A percentile compares a stretch with the other conserved stretches of the same genome.
Conservation (phyloP, 2,329 filamentous ascomycete species). For the Rhynchosporium secalis region DNA sequence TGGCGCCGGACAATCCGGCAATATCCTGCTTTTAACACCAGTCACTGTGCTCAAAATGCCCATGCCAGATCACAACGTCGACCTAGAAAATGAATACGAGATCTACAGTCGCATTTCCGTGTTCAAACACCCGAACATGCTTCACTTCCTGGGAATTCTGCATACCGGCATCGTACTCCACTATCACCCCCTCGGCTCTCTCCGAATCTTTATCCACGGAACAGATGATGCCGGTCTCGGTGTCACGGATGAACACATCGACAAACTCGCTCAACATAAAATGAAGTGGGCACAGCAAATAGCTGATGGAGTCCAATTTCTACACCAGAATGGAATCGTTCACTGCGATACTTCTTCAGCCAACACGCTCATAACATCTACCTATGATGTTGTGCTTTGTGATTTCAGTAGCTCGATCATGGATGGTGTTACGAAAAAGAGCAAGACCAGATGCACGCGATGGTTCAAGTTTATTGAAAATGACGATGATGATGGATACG, state of each 20-base stretch:
- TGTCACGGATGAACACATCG: slow-evolving; percentile 1
- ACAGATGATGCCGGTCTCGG: slow-evolving; percentile 9
- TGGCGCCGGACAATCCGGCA: slow-evolving; percentile 10
- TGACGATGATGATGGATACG: slow-evolving; percentile 9
- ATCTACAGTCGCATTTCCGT: slow-evolving; percentile 10
- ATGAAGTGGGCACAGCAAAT: slow-evolving; percentile 15
- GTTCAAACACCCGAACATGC: slow-evolving; percentile 11
- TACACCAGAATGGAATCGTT: slow-evolving; percentile 15
- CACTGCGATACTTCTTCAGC: slow-evolving; percentile 15
- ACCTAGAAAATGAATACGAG: slow-evolving; percentile 12
- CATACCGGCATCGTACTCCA: slow-evolving; percentile 14
- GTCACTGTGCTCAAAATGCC: slow-evolving; percentile 9
- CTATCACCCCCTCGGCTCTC: slow-evolving; percentile 10
- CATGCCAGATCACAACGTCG: slow-evolving; percentile 5
- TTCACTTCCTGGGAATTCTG: slow-evolving; percentile 3
- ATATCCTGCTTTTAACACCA: slow-evolving; percentile 9
- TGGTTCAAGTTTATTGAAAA: slow-evolving; percentile 13
- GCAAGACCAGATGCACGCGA: slow-evolving; percentile 13
- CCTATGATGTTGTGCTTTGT: slow-evolving; percentile 15
- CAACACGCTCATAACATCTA: slow-evolving; percentile 16
- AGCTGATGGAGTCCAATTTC: slow-evolving; percentile 11
- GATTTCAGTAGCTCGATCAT: slow-evolving; percentile 16
- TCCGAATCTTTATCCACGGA: slow-evolving; percentile 13
- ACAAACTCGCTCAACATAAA: neutral
- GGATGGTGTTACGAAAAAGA: neutral